phyloP scores from a whole-genome alignment of 2,329 filamentous ascomycete genomes.

The Penicillium italicum region DNA sequence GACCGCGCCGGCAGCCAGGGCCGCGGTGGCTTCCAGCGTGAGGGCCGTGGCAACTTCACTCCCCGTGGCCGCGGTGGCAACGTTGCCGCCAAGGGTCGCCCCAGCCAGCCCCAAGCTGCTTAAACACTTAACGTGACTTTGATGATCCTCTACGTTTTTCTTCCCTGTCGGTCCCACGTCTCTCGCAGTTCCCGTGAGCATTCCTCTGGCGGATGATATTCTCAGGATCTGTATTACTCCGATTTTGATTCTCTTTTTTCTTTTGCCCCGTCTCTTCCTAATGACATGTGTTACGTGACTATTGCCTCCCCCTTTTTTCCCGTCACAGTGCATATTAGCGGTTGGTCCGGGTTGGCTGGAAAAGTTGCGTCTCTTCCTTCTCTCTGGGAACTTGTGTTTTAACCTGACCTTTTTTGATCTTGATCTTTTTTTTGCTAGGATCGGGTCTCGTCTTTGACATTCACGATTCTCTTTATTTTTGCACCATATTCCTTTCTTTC shows the following conservation, averaged over 20 bases:
- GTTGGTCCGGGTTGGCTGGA: conserved; percentile 35
- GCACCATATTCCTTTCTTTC: conserved; percentile 23
- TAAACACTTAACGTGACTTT: conserved; percentile 25
- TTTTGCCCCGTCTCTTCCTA: conserved; percentile 24
- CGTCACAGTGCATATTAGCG: conserved; percentile 43
- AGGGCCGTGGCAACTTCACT: conserved; percentile 64
- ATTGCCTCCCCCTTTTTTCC: conserved; percentile 20
- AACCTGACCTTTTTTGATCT: conserved; percentile 21
- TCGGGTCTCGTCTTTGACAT: conserved; percentile 9
- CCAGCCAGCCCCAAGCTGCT: conserved; percentile 45
- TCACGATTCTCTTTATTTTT: conserved; percentile 23
- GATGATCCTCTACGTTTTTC: conserved; percentile 11
- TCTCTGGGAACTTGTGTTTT: conserved; percentile 26
- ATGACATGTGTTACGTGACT: conserved; percentile 43
- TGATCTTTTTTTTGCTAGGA: conserved; percentile 13
- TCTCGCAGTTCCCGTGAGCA: conserved; percentile 3
- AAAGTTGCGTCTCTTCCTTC: conserved; percentile 36
- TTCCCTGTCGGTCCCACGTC: conserved; percentile 2
- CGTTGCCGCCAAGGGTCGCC: conserved; percentile 46
- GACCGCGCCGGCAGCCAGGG: conserved; percentile 62
- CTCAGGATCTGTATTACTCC: conserved; percentile 39
- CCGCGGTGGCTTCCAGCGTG: conserved; percentile 65
- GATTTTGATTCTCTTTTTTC: conserved; percentile 24
- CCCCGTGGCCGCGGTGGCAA: conserved; percentile 63
- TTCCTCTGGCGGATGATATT: conserved; percentile 19